Percentiles rank a stretch among this genome's conserved stretches.
Evolutionary conservation across 139 green algal species (phyloP).

Genomic region (Protoeuglena noctilucae): DNA sequence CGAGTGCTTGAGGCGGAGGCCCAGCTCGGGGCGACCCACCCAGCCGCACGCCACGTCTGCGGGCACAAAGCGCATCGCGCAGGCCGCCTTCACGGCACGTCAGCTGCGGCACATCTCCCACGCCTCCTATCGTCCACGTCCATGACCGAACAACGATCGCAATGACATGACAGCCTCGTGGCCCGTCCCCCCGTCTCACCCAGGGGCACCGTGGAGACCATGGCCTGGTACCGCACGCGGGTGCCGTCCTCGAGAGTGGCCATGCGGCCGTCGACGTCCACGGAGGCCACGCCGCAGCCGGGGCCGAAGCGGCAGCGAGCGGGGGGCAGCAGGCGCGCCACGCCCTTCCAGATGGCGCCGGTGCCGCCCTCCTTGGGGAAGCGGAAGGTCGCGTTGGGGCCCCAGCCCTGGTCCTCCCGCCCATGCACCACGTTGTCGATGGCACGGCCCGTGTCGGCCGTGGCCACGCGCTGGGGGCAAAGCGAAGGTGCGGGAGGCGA

Average conservation of each 20-base stretch:
- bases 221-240: constrained; percentile 33
- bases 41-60: constrained; percentile 33
- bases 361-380: constrained; percentile 73
- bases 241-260: constrained; percentile 12
- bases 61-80: no score
- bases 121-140: no score
- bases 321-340: constrained; percentile 62
- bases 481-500: no score
- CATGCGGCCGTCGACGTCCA: no score
- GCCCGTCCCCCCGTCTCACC: no score
- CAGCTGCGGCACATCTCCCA: no score
- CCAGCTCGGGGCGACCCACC: constrained; percentile 46
- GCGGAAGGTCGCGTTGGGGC: constrained; percentile 74
- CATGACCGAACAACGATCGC: no score
- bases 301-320: no score
- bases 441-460: constrained; percentile 63
- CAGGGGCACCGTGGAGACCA: constrained; percentile 68
- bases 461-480: constrained; percentile 83
- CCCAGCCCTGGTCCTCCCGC: constrained; percentile 76
- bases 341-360: constrained; percentile 73
- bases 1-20: constrained; percentile 54
- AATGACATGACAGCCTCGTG: no score
- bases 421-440: constrained; percentile 67
- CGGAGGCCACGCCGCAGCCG: no score
- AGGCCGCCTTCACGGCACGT: no score